Base-by-base conservation (phyloP, 2,329 filamentous ascomycete species). In the Cladosporium sp. region DNA sequence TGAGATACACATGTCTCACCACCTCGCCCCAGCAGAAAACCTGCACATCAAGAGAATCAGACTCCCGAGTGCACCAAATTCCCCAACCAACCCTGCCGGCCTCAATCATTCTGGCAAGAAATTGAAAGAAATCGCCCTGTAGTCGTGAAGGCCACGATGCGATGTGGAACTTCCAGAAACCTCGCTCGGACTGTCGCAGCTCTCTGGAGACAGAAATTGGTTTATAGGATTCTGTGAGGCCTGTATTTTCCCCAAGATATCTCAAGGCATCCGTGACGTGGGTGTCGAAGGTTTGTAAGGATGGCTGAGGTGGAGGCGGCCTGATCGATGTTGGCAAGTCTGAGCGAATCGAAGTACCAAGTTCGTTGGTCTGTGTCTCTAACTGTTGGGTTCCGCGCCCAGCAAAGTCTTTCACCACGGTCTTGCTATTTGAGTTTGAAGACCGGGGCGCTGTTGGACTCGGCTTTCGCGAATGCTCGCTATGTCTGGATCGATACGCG, bases 21-120 rank as follows among this genome's bases (percentile, higher is more conserved):
- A 88, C 71, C 54, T 84, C 78, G 0, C 86, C 90, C 84, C 87
- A 95, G 61, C 87, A 88, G 63, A 86, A 93, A 1, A 92, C 66
- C 29, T 82, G 78, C 2, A 94, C 64, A 1, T 55, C 32, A 67
- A 66, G 7, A 66, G 55, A 16, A 67, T 57, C 33, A 9, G 18
- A 29, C 15, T 56, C 39, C 54, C 76, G 70, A 67, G 59, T 55
- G 39, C 67, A 82, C 71, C 78, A 82, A 1, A 85, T 75, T 3
- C 83, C 82, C 85, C 85, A 89, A 3, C 85, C 85, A 0, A 79
- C 77, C 18, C 73, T 69, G 0, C 82, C 82, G 20, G 71, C 72
- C 5, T 70, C 70, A 29, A 94, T 69, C 42, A 81, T 79, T 13
- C 82, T 76, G 5, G 72, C 72, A 19, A 90, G 68, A 43, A 78